Evolutionary conservation across 352 stramenopile genomes (phyloP), one percentile per base, ranked within the genome.

Genomic region (Aphanomyces invadans): DNA sequence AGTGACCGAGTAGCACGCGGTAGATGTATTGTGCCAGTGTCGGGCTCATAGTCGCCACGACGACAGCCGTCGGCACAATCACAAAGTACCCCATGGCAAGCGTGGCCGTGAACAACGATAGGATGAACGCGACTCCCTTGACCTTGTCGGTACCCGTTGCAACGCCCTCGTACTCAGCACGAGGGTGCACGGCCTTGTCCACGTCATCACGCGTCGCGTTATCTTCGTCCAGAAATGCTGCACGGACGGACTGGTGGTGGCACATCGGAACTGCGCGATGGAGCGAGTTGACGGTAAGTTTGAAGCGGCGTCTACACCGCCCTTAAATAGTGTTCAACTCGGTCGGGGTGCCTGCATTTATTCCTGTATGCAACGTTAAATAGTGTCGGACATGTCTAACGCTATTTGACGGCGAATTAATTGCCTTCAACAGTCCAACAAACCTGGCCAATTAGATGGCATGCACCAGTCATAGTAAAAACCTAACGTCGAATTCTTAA

Each of bases 61-160:
- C 11, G 7, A 90, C 32, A 36, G 76, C 72, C 46, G 73, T 75
- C 65, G 85, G 65, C 3, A 80, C 80, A 62, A 87, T 77, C 52
- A 88, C 72, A 23, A 89, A 62, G 31, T 82, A 88, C 10, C 77
- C 70, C n/a, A 78, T 73, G 57, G 88, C 77, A 29, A 90, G 64
- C 54, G 88, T 86, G 28, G 80, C 73, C 21, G 76, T 11, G 51
- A 88, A 63, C 28, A 90, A 71, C 12, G 80, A 72, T 7, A 82
- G 36, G 32, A 89, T 17, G 69, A 81, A 87, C 48, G 65, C 65
- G 67, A 80, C 80, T 23, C 76, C 65, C 44, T 86, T 57, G 45
- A 72, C 70, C 68, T 86, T 71, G 12, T 45, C 63, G 70, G 64
- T 80, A n/a, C 76, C 77, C 49, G 74, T 69, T 7, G 52, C 55